Conservation (phyloP, 2,329 filamentous ascomycete genomes). For the Aspergillus tamarii region DNA sequence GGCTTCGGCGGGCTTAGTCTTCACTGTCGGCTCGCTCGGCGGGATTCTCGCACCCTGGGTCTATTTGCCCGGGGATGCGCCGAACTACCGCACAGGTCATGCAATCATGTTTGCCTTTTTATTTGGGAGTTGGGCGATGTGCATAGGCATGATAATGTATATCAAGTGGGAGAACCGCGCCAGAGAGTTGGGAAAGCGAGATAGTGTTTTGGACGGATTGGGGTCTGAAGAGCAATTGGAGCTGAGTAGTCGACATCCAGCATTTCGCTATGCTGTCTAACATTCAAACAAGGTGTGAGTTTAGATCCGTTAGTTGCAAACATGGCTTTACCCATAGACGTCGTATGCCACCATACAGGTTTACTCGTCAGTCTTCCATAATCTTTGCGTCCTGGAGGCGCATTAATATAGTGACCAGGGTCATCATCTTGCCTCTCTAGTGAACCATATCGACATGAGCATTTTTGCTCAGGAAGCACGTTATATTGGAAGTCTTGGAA, state of each 20-base stretch:
- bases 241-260: conserved; percentile 11
- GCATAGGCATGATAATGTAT: background rate
- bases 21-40: conserved; percentile 4
- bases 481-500: too few species aligned
- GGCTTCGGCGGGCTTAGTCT: conserved; percentile 2
- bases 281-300: background rate
- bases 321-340: too few species aligned
- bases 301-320: too few species aligned
- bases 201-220: conserved; percentile 3
- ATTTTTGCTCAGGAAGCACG: too few species aligned
- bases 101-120: conserved; percentile 12
- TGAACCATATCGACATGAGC: too few species aligned
- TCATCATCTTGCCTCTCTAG: too few species aligned
- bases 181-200: background rate
- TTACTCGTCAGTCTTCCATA: too few species aligned
- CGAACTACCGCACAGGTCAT: conserved; percentile 10
- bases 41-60: conserved; percentile 13
- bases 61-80: conserved; percentile 9
- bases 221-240: background rate
- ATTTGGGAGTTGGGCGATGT: background rate
- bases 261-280: conserved; percentile 6
- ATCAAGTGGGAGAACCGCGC: conserved; percentile 7
- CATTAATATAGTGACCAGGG: too few species aligned
- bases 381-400: too few species aligned
- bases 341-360: too few species aligned